Conservation (phyloP, 2,329 filamentous ascomycete species). For the Diaporthe destruens region DNA sequence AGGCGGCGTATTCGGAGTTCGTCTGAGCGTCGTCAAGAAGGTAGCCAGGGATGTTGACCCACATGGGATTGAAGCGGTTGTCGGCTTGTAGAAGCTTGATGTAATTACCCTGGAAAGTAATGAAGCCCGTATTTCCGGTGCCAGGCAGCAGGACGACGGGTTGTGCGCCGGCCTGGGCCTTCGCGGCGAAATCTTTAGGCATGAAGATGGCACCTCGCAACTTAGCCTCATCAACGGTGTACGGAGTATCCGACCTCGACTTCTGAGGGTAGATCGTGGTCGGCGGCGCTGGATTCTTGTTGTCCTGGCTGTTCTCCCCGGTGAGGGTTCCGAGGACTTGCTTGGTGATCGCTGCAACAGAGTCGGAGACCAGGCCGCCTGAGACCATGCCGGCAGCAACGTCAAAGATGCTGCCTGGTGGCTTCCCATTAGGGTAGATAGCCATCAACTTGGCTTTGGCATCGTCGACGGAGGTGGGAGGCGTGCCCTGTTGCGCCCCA, state of each 20-base stretch:
- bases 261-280: slow-evolving; percentile 6
- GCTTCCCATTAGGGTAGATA: not conserved
- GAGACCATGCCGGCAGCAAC: not conserved
- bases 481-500: not conserved
- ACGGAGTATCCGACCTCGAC: not conserved
- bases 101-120: slow-evolving; percentile 17
- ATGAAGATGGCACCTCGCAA: slow-evolving; percentile 21
- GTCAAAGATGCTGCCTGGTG: not conserved
- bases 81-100: slow-evolving; percentile 18
- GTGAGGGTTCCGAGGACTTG: not conserved
- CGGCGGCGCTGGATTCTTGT: slow-evolving; percentile 8
- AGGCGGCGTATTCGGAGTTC: slow-evolving; percentile 28
- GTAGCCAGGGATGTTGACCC: slow-evolving; percentile 21
- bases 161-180: not conserved
- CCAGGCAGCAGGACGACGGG: slow-evolving; percentile 15
- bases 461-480: slow-evolving; percentile 14
- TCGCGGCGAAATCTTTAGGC: slow-evolving; percentile 4
- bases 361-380: slow-evolving; percentile 2
- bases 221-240: not conserved
- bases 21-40: slow-evolving; percentile 14
- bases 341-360: not conserved
- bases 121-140: slow-evolving; percentile 26
- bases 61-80: slow-evolving; percentile 13
- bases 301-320: slow-evolving; percentile 19
- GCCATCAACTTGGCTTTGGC: not conserved